A percentile compares a stretch with the other conserved stretches of the same genome.
Conservation (phyloP, 768 basidiomycete genomes). For the Termitomyces sp. region DNA sequence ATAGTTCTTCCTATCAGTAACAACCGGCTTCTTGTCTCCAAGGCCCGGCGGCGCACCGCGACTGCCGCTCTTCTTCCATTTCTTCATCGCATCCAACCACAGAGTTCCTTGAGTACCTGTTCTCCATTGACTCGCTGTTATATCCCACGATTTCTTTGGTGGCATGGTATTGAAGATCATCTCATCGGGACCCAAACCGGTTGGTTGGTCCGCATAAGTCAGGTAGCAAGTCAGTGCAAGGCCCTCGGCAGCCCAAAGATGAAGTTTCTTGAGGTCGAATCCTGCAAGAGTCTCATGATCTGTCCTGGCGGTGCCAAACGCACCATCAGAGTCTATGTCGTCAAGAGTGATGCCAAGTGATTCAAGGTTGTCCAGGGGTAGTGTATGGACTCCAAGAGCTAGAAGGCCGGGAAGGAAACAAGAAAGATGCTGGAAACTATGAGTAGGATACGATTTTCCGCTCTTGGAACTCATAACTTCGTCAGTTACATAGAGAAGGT, state of each 20-base stretch:
- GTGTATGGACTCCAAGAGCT: slow-evolving; percentile 60
- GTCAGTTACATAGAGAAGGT: slow-evolving; percentile 68
- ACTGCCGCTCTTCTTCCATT: slow-evolving; percentile 42
- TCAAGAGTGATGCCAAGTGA: slow-evolving; percentile 40
- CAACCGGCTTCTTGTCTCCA: slow-evolving; percentile 33
- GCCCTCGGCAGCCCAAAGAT: slow-evolving; percentile 73
- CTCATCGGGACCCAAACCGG: slow-evolving; percentile 66
- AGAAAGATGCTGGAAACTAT: slow-evolving; percentile 66
- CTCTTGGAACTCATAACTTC: slow-evolving; percentile 19
- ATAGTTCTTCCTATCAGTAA: slow-evolving; percentile 21
- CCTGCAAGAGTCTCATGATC: slow-evolving; percentile 30
- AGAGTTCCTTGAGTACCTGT: slow-evolving; percentile 15
- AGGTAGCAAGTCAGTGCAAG: slow-evolving; percentile 67
- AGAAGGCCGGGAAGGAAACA: slow-evolving; percentile 76
- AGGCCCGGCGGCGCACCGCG: slow-evolving; percentile 49
- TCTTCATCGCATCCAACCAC: slow-evolving; percentile 47
- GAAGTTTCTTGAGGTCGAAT: slow-evolving; percentile 55
- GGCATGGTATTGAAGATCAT: slow-evolving; percentile 30
- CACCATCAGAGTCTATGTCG: slow-evolving; percentile 31
- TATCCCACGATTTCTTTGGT: slow-evolving; percentile 15
- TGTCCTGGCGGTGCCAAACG: slow-evolving; percentile 28
- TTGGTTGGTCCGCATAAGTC: slow-evolving; percentile 64
- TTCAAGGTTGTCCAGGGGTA: slow-evolving; percentile 50
- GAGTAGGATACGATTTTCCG: slow-evolving; percentile 30
- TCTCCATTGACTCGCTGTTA: slow-evolving; percentile 15